A percentile compares a stretch with the other conserved stretches of the same genome.
These are phyloP conservation scores for Fallopia convolvulus DNA, from an alignment of 148 eudicot genomes.

Conservation along the genomic window DNA sequence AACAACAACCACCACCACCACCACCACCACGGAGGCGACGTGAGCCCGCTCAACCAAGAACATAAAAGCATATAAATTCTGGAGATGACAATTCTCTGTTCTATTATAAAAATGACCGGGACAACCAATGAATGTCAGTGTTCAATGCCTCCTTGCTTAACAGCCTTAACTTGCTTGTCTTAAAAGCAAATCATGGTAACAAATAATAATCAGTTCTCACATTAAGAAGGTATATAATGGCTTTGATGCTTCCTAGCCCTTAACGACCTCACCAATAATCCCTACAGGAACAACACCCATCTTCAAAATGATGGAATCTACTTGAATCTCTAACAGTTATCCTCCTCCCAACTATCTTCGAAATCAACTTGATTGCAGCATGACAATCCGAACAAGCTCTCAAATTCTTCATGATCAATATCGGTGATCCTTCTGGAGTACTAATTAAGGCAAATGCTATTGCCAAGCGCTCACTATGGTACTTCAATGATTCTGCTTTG, in stretches of 20 bases:
- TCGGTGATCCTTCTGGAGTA: conserved; percentile 63
- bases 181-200: no score
- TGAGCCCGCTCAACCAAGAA: no score
- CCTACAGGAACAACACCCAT: conserved; percentile 55
- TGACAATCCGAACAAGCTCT: conserved; percentile 77
- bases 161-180: no score
- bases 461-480: conserved; percentile 72
- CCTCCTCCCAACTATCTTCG: conserved; percentile 54
- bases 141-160: no score
- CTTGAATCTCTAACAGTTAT: conserved; percentile 78
- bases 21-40: no score
- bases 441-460: conserved; percentile 65
- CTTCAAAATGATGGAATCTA: conserved; percentile 73
- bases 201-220: no score
- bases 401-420: conserved; percentile 64
- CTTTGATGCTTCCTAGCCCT: no score
- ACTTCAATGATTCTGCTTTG: conserved; percentile 52
- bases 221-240: not conserved
- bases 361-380: conserved; percentile 68
- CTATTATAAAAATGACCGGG: no score
- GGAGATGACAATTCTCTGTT: no score
- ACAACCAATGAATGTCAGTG: no score
- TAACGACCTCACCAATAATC: conserved; percentile 57
- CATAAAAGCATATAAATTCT: no score
- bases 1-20: no score